Evolutionary conservation across 345 rosid species (phyloP), one percentile per base, ranked within the genome.

Genomic region (Brassica incana): DNA sequence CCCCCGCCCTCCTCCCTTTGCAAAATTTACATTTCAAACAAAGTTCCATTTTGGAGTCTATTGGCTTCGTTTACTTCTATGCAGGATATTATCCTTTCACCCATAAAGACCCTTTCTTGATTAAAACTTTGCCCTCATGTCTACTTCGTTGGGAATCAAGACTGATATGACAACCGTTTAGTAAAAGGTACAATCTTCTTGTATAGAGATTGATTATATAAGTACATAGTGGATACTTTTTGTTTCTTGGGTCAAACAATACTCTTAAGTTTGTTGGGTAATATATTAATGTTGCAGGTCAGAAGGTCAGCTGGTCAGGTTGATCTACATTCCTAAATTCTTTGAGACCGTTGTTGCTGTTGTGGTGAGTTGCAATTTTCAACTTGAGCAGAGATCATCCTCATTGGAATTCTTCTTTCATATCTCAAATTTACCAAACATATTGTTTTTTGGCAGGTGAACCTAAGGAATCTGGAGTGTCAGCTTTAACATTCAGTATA

Each of bases 391-490:
- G 32, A 40, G 3, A 56, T 54, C 14, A 33, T 67, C 35, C 11
- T 23, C 15, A 30, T 18, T 9, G 38, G 43, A 48, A 40, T 20
- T 69, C 40, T 23, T 33, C 65, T 45, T 0, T 60, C 67, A 43
- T 18, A 45, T 29, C 73, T 78, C 14, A 72, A 64, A 33, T 3
- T 27, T 1, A 18, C 32, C 18, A 18, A 43, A 89, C 82, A 81
- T 43, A 7, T 64, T 6, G n/a, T 25, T 5, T 8, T 69, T 77
- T 79, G 54, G 87, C 85, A 91, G 99, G 85, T 95, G 59, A 92
- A 92, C 86, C 5, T 87, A 85, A 89, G 83, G 83, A 90, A 88
- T 82, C 92, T 93, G 9, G 91, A 93, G 77, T 90, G 98, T 80
- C 93, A 87, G 91, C 74, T 91, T 91, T 69, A 91, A 84, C 76